Conservation (phyloP, 1,284 basidiomycete species). For the Cystobasidium pallidum region DNA sequence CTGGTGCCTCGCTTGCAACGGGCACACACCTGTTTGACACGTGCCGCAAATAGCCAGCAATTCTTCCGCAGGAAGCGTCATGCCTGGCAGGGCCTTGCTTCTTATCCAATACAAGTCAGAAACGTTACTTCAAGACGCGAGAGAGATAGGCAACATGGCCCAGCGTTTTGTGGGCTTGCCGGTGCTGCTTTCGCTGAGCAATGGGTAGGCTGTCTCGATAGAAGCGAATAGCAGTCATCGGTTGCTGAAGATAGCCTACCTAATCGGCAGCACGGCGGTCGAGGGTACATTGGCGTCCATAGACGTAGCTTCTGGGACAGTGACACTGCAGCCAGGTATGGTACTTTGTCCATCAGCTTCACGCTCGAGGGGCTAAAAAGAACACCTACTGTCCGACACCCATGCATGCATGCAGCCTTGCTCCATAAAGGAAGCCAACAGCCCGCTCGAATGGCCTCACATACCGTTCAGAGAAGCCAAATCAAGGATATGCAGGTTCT, state of each 20-base stretch:
- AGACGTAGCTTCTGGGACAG: slow-evolving; percentile 27
- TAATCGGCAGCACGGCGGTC: slow-evolving; percentile 22
- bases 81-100: not conserved
- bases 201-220: slow-evolving; percentile 26
- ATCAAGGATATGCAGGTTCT: slow-evolving; percentile 44
- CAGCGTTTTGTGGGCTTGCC: slow-evolving; percentile 39
- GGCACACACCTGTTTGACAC: slow-evolving; percentile 17
- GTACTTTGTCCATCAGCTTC: no score
- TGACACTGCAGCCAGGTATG: slow-evolving; percentile 30
- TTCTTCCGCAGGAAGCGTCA: not conserved
- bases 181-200: slow-evolving; percentile 34
- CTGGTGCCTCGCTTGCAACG: no score
- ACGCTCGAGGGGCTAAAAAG: no score
- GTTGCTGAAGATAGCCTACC: not conserved
- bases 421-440: slow-evolving; percentile 26
- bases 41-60: slow-evolving; percentile 9
- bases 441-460: slow-evolving; percentile 7
- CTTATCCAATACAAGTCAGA: not conserved
- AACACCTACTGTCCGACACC: slow-evolving; percentile 7
- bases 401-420: slow-evolving; percentile 24
- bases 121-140: not conserved
- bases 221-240: not conserved
- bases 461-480: slow-evolving; percentile 33
- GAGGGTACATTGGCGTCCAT: slow-evolving; percentile 37
- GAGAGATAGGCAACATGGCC: slow-evolving; percentile 13